Evolutionary conservation across 805 yeast species (phyloP), one percentile per base, ranked within the genome.

Genomic region (Tetrapisispora nanseiensis): DNA sequence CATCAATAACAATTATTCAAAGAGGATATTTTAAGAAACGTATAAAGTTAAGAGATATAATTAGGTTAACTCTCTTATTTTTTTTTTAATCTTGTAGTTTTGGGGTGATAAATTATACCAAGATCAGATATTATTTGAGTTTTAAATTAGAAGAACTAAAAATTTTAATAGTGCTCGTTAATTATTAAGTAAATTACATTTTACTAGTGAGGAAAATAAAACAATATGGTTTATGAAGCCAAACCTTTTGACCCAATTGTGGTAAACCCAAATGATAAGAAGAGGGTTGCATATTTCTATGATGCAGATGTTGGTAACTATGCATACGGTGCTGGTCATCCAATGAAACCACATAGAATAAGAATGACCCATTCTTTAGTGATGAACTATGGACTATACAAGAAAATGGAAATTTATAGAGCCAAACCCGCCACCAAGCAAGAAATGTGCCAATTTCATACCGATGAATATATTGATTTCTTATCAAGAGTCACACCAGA

Each of bases 281-380:
- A 59, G 55, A 65, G 83, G 33, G 87, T 82, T 24, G 90, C 92
- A 0, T 82, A 82, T 57, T 82, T 82, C 61, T 82, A 82, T 56
- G 90, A 82, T 62, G 77, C 95, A 23, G 98, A 90, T 61, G 95
- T 92, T 37, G 97, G 97, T 28, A 92, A 92, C 67, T 90, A 90
- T 65, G 95, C 97, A 35, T 92, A 92, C 61, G 97, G 97, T 44
- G 92, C 96, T 4, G 96, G 96, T 23, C 98, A 92, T 64, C 97
- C 97, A 32, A 92, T 92, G 98, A 92, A 92, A 62, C 98, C 98
- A 20, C 97, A 90, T 63, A 79, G 98, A 59, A 87, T 92, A 68
- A 82, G 97, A 77, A 89, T 92, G 95, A 95, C 97, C 7, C 97
- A 92, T 63, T 86, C 95, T 33, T 72, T 92, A 56, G 85, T 92